These are phyloP conservation scores for Ophiocordyceps camponoti-saundersi DNA, from an alignment of 2,329 filamentous ascomycete genomes.

Conservation along the genomic window DNA sequence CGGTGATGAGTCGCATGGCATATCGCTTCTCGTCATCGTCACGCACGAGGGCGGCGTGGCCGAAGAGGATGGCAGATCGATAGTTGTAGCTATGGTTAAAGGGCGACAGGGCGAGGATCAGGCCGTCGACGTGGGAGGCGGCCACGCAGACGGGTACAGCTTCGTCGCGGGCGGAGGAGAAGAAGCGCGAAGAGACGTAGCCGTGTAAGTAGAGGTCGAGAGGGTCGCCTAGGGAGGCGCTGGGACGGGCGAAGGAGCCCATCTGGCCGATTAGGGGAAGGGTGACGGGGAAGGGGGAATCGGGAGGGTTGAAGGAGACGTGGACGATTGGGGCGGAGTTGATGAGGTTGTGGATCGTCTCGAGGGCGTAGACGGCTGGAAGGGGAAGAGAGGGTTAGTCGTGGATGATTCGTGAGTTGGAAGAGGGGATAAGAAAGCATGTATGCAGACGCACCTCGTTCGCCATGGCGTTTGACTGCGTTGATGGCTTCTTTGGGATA, in stretches of 20 bases:
- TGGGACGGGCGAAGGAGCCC: slow-evolving; percentile 50
- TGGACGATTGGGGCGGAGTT: slow-evolving; percentile 60
- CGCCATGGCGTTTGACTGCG: slow-evolving; percentile 49
- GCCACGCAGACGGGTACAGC: slow-evolving; percentile 51
- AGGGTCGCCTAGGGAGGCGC: slow-evolving; percentile 41
- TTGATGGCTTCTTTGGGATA: slow-evolving; percentile 49
- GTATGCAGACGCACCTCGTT: slow-evolving; percentile 32
- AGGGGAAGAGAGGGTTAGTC: background rate
- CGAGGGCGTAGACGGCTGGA: slow-evolving; percentile 52
- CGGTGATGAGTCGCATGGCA: slow-evolving; percentile 64
- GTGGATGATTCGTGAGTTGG: background rate
- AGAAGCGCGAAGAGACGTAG: slow-evolving; percentile 64
- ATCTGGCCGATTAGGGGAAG: slow-evolving; percentile 80
- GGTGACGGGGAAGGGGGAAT: slow-evolving; percentile 55
- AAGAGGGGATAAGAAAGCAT: background rate
- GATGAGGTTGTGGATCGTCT: slow-evolving; percentile 58
- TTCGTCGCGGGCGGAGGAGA: slow-evolving; percentile 36
- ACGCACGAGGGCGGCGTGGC: slow-evolving; percentile 50
- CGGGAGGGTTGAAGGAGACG: slow-evolving; percentile 54
- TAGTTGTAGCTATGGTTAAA: slow-evolving; percentile 79
- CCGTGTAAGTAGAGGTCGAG: slow-evolving; percentile 71
- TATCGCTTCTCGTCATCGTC: slow-evolving; percentile 55
- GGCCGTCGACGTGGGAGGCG: slow-evolving; percentile 60
- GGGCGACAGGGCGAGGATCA: slow-evolving; percentile 64
- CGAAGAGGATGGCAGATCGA: slow-evolving; percentile 63